Conservation (phyloP, 164 flowering plant species). For the Kalanchoe fedtschenkoi region DNA sequence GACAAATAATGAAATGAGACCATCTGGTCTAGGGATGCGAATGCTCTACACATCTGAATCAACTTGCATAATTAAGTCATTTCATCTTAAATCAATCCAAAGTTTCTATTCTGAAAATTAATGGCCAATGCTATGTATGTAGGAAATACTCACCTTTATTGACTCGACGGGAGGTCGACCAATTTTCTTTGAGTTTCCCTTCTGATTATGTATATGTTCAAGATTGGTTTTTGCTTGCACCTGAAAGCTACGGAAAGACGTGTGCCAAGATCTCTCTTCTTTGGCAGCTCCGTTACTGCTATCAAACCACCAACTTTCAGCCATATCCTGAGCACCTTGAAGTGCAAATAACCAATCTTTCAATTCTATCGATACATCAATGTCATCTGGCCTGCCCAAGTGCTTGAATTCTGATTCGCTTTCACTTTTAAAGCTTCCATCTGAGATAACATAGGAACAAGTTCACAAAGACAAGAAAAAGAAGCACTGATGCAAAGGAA, state of each 20-base stretch:
- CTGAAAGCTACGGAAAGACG: constrained; percentile 52
- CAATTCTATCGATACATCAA: constrained; percentile 71
- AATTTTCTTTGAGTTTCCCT: constrained; percentile 15
- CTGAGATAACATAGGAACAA: constrained; percentile 20
- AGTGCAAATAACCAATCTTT: constrained; percentile 94
- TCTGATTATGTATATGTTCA: constrained; percentile 22
- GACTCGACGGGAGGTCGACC: constrained; percentile 56
- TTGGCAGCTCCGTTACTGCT: constrained; percentile 28
- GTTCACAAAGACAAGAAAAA: background rate
- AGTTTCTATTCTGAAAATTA: background rate
- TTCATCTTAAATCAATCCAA: background rate
- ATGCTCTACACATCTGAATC: background rate
- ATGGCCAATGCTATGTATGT: background rate
- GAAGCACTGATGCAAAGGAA: background rate
- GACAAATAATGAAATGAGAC: too few species aligned
- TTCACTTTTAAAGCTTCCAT: constrained; percentile 34
- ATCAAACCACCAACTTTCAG: constrained; percentile 41
- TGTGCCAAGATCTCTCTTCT: constrained; percentile 90
- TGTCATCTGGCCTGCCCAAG: constrained; percentile 75
- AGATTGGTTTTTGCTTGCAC: constrained; percentile 61
- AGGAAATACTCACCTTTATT: constrained; percentile 44
- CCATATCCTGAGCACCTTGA: constrained; percentile 70
- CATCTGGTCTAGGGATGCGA: too few species aligned
- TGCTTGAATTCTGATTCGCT: constrained; percentile 31
- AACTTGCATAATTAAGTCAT: background rate